Conservation (phyloP, 1,139 yeast species). For the Diutina rugosa region DNA sequence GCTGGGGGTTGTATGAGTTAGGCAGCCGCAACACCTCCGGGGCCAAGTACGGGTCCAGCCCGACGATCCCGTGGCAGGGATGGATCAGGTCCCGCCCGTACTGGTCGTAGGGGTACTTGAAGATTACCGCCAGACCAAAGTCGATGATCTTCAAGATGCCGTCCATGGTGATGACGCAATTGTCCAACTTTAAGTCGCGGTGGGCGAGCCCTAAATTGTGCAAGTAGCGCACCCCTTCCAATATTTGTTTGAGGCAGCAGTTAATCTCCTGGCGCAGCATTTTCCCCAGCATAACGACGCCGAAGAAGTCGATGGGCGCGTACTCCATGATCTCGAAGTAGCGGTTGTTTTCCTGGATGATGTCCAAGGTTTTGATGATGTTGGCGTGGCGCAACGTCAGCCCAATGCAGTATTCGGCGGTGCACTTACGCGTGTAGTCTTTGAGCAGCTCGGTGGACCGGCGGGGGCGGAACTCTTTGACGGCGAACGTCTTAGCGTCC, state of each 20-base stretch:
- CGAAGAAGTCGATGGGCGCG: constrained; percentile 92
- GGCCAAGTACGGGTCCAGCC: constrained; percentile 95
- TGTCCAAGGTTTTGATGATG: constrained; percentile 86
- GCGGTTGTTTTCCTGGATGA: constrained; percentile 73
- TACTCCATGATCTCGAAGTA: constrained; percentile 96
- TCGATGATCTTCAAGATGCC: constrained; percentile 90
- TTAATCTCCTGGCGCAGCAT: constrained; percentile 79
- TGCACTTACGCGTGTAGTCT: constrained; percentile 89
- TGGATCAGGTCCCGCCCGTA: constrained; percentile 44
- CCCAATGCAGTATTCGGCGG: constrained; percentile 95
- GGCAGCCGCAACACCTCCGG: constrained; percentile 75
- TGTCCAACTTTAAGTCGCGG: constrained; percentile 88
- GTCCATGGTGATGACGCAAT: constrained; percentile 76
- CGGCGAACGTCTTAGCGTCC: constrained; percentile 84
- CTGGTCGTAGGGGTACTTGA: constrained; percentile 78
- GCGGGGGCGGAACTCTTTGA: constrained; percentile 86
- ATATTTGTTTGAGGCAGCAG: constrained; percentile 80
- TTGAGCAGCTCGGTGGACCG: constrained; percentile 73
- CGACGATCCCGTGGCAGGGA: constrained; percentile 74
- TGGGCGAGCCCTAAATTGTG: constrained; percentile 90
- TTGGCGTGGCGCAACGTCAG: constrained; percentile 92
- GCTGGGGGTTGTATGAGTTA: constrained; percentile 71
- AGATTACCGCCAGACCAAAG: constrained; percentile 93
- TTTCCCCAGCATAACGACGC: constrained; percentile 93
- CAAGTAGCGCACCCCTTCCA: constrained; percentile 72